Conservation (phyloP, 2,329 filamentous ascomycete species). For the Beauveria brongniartii region DNA sequence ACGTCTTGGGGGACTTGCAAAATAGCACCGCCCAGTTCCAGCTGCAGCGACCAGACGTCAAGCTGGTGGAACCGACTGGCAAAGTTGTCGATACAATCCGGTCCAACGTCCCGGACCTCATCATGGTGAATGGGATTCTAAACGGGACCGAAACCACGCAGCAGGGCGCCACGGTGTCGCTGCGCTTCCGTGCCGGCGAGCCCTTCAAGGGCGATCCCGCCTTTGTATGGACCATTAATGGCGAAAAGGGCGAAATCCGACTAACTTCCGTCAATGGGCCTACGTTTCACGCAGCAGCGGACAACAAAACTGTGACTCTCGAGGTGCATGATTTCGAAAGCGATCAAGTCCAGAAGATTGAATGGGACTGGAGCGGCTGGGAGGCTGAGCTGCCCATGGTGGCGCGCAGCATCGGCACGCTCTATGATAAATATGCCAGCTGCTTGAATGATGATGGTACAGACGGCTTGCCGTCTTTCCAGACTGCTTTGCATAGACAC, state of each 20-base stretch:
- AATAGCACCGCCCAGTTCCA: constrained; percentile 32
- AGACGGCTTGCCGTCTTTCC: constrained; percentile 27
- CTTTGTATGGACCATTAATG: constrained; percentile 42
- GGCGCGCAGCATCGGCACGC: constrained; percentile 40
- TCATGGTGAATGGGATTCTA: constrained; percentile 29
- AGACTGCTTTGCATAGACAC: constrained; percentile 37
- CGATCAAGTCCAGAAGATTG: constrained; percentile 22
- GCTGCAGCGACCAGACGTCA: constrained; percentile 34
- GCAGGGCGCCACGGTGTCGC: constrained; percentile 31
- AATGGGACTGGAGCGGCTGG: constrained; percentile 5
- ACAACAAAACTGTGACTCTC: constrained; percentile 34
- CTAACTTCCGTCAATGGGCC: constrained; percentile 24
- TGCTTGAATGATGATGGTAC: constrained; percentile 1
- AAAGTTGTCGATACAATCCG: constrained; percentile 23
- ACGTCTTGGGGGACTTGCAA: constrained; percentile 36
- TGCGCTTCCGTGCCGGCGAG: constrained; percentile 39
- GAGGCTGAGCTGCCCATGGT: constrained; percentile 21
- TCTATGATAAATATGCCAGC: constrained; percentile 48
- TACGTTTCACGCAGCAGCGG: constrained; percentile 24
- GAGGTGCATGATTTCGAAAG: constrained; percentile 43
- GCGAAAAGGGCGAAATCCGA: constrained; percentile 42
- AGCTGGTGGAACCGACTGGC: constrained; percentile 26
- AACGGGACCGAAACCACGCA: constrained; percentile 16
- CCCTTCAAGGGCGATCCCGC: constrained; percentile 39
- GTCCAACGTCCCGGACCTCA: constrained; percentile 38